Conservation (phyloP, 2,329 filamentous ascomycete genomes). For the Neurospora sp. region DNA sequence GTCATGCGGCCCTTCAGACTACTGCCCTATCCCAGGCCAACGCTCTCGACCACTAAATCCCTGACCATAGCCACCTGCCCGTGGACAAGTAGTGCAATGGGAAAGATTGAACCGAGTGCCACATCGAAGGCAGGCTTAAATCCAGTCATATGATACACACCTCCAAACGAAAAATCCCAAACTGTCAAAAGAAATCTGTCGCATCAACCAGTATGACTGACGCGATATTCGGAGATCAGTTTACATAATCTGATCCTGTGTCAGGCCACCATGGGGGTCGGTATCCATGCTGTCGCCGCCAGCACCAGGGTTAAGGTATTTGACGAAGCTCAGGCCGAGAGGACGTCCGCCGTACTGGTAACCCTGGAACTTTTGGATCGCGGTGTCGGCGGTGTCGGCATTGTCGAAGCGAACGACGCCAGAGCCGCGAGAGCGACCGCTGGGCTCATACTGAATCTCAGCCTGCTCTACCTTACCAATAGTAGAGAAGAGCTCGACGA, state of each 20-base stretch:
- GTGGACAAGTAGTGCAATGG: not conserved
- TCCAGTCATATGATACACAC: not conserved
- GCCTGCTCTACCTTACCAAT: conserved; percentile 97
- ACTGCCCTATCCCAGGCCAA: not conserved
- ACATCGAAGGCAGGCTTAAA: not conserved
- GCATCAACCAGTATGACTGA: not conserved
- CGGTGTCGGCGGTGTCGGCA: conserved; percentile 76
- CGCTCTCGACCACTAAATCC: not conserved
- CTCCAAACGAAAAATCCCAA: not conserved
- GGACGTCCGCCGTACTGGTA: conserved; percentile 96
- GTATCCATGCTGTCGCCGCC: conserved; percentile 69
- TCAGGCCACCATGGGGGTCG: conserved; percentile 62
- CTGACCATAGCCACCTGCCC: not conserved
- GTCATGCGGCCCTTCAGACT: not conserved
- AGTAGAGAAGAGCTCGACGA: conserved; percentile 92
- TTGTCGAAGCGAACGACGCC: conserved; percentile 93
- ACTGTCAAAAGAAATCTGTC: not conserved
- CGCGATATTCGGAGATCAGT: not conserved
- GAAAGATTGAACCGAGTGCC: not conserved
- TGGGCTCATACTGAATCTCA: conserved; percentile 98
- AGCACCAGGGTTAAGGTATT: conserved; percentile 63
- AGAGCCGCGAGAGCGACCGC: conserved; percentile 86
- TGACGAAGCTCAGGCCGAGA: conserved; percentile 86
- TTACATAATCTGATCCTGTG: conserved; percentile 98
- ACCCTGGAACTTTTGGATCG: conserved; percentile 93